Evolutionary conservation across 441 rosid species (phyloP), one percentile per base, ranked within the genome.

Genomic region (Arabidopsis lyrata): DNA sequence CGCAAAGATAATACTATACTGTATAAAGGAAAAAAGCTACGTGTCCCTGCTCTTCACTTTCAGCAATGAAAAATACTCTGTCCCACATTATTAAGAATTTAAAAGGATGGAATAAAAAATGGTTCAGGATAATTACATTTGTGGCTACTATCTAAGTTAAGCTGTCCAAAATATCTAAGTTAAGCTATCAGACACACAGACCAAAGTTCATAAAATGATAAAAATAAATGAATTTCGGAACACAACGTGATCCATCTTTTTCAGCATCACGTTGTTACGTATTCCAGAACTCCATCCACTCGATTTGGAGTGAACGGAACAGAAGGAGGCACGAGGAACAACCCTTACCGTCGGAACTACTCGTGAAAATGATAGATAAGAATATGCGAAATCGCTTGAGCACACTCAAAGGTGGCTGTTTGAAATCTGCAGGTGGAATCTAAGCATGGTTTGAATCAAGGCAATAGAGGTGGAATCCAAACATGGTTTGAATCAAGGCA

Each of bases 101-200:
- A 3, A 18, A 18, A 48, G 48, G 55, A 18, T 18, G 36, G 44
- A 3, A 44, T 42, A 31, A 5, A 72, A 73, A 63, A 63, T 55
- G 2, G 68, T 45, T 44, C 34, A 35, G 57, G 57, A 63, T 73
- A 48, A 65, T 73, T 52, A 73, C 44, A 75, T 53, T 57, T 75
- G 70, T 68, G 78, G 78, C 70, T 75, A 42, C 27, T 9, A 75
- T 34, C n/a, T 68, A 32, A 32, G 35, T 75, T 62, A 41, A 60
- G 63, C 22, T 60, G 70, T 72, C 66, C 72, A 71, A 87, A 87
- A 86, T 83, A 84, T 88, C 89, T 73, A 53, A 74, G 76, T 68
- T 58, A n/a, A n/a, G 72, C 72, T 74, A 75, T 79, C 77, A 15
- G 38, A 59, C 57, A 36, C 76, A 75, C 77, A 68, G 75, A 76